These are phyloP conservation scores for Backusella psychrophila DNA, from an alignment of 192 early-diverging fungal genomes.

Conservation along the genomic window DNA sequence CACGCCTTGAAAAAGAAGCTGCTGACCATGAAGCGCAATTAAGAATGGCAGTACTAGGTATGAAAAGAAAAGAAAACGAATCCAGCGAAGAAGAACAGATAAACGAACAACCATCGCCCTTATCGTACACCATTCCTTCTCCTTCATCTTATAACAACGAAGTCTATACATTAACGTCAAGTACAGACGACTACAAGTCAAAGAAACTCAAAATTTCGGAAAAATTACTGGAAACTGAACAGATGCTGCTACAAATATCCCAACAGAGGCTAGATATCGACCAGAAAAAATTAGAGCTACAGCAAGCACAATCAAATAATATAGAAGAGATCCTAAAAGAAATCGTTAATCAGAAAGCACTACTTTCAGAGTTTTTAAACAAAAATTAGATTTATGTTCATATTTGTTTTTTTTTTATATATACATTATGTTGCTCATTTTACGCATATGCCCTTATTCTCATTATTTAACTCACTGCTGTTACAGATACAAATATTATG, in stretches of 20 bases:
- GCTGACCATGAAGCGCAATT: not conserved
- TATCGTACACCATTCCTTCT: not conserved
- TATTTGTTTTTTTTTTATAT: not conserved
- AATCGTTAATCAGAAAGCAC: not conserved
- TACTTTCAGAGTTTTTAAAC: not conserved
- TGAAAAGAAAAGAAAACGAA: not conserved
- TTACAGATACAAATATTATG: not conserved
- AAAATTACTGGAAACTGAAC: not conserved
- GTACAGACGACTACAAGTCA: not conserved
- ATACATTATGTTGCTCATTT: not conserved
- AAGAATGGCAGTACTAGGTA: not conserved
- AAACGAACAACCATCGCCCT: not conserved
- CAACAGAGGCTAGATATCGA: not conserved
- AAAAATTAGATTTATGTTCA: not conserved
- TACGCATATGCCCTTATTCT: not conserved
- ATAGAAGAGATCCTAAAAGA: not conserved
- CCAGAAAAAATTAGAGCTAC: not conserved
- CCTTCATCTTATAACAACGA: not conserved
- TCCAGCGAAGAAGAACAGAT: not conserved
- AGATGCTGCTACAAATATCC: not conserved
- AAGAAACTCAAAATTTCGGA: not conserved
- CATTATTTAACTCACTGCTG: not conserved
- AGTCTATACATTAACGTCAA: not conserved
- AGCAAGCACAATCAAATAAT: not conserved
- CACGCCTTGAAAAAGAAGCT: not conserved